phyloP scores from a whole-genome alignment of 1,139 yeast genomes.

The Schwanniomyces etchellsii region DNA sequence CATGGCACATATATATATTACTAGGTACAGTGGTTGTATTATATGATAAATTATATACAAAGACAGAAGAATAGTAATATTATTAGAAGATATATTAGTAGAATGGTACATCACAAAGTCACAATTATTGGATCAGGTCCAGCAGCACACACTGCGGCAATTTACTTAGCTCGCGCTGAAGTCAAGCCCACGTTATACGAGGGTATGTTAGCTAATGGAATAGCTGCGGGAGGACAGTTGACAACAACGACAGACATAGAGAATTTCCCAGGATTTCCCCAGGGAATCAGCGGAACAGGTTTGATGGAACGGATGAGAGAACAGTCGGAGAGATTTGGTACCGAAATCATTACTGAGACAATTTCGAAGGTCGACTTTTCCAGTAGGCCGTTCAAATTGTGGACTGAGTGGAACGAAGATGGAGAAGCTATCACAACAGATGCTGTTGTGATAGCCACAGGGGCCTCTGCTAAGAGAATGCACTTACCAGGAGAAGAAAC shows the following conservation, averaged over 20 bases:
- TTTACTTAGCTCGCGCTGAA: slow-evolving; percentile 94
- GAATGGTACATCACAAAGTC: slow-evolving; percentile 83
- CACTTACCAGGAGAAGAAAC: slow-evolving; percentile 92
- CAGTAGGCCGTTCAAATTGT: slow-evolving; percentile 84
- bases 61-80: neutral
- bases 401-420: slow-evolving; percentile 94
- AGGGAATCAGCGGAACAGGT: slow-evolving; percentile 81
- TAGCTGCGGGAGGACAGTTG: slow-evolving; percentile 98
- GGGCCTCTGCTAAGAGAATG: slow-evolving; percentile 96
- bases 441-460: slow-evolving; percentile 89
- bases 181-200: slow-evolving; percentile 89
- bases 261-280: slow-evolving; percentile 98
- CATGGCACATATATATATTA: too few species aligned
- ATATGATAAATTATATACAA: neutral
- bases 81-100: slow-evolving; percentile 9
- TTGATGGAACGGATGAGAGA: slow-evolving; percentile 92
- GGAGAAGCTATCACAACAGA: slow-evolving; percentile 87
- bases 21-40: slow-evolving; percentile 1
- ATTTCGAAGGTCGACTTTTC: slow-evolving; percentile 85
- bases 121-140: slow-evolving; percentile 98
- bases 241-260: slow-evolving; percentile 97
- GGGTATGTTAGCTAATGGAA: slow-evolving; percentile 95
- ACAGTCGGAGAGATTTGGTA: slow-evolving; percentile 84
- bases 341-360: slow-evolving; percentile 91
- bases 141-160: slow-evolving; percentile 99